phyloP scores from a whole-genome alignment of 345 rosid species.

The Lepidium africanum region DNA sequence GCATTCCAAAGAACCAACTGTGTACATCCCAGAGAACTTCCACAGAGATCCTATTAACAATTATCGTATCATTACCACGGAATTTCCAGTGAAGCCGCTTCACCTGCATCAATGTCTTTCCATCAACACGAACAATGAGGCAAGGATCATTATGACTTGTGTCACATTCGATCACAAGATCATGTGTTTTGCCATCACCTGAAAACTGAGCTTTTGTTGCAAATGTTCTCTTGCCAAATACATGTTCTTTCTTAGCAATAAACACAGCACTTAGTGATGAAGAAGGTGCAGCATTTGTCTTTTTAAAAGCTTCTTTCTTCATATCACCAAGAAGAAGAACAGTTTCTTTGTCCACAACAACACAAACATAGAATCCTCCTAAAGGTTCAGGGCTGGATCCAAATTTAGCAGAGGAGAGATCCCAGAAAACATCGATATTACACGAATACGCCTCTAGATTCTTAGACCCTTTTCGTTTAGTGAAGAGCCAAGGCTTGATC shows the following conservation, averaged over 20 bases:
- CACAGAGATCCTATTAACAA: slow-evolving; percentile 64
- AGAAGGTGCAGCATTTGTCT: slow-evolving; percentile 38
- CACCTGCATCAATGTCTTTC: slow-evolving; percentile 73
- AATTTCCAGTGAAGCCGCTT: slow-evolving; percentile 81
- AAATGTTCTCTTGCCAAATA: slow-evolving; percentile 67
- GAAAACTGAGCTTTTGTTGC: slow-evolving; percentile 67
- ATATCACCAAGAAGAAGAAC: slow-evolving; percentile 81
- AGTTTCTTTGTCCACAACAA: slow-evolving; percentile 70
- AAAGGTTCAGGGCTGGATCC: slow-evolving; percentile 88
- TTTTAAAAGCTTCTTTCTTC: slow-evolving; percentile 83
- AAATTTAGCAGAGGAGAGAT: slow-evolving; percentile 73
- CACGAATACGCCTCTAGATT: slow-evolving; percentile 63
- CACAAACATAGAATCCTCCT: slow-evolving; percentile 70
- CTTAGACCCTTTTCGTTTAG: slow-evolving; percentile 89
- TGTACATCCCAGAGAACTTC: slow-evolving; percentile 95
- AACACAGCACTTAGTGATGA: slow-evolving; percentile 40
- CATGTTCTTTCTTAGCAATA: slow-evolving; percentile 74
- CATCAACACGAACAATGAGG: slow-evolving; percentile 65
- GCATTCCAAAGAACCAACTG: slow-evolving; percentile 74
- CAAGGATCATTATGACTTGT: slow-evolving; percentile 46
- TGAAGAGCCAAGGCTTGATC: slow-evolving; percentile 90
- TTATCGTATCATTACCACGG: slow-evolving; percentile 68
- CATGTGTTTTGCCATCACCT: slow-evolving; percentile 55
- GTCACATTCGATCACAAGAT: slow-evolving; percentile 67
- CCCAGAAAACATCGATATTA: slow-evolving; percentile 71